Evolutionary conservation across 768 basidiomycete species (phyloP), one percentile per base, ranked within the genome.

Genomic region (Auricularia auricula-judae): DNA sequence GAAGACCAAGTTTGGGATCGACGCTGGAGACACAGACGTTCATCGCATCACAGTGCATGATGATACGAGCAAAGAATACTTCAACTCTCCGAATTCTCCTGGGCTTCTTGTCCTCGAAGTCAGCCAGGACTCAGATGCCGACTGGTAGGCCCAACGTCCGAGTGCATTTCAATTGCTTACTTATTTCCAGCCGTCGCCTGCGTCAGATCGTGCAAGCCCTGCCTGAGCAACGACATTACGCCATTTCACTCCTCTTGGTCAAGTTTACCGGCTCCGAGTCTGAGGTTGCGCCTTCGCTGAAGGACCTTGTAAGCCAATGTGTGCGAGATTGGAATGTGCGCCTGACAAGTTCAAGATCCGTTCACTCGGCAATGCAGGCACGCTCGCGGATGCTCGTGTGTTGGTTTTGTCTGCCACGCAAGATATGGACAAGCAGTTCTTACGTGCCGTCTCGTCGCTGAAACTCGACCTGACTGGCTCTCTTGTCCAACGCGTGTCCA

Each of bases 31-130:
- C 4, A 86, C 86, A 2, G 88, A 88, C 2, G 66, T 89, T 68
- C 67, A 11, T 61, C 70, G 14, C 62, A 63, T 10, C 65, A 70
- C 34, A 66, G 67, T 29, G 64, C 67, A 7, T 71, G 36, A 4
- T 76, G 78, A 21, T 43, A 53, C 56, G 16, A 33, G 29, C 23
- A 59, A 59, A 18, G 56, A 59, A 18, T 59, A 8, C 34, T 59
- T 59, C 56, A 59, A 35, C 56, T 59, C 56, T 4, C 56, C 56
- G 23, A 59, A 23, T 29, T 83, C 78, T 43, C 89, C 89, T 21
- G 89, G 88, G 0, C 65, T 90, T 29, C 80, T 91, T 65, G 74
- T 90, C n/a, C 88, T 92, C 64, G 89, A 92, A 71, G 83, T 85
- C 60, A 87, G 79, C n/a, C 73, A 85, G 1, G 67, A 76, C 33